Conservation (phyloP, 2,329 filamentous ascomycete genomes). For the Pseudonectria buxi region DNA sequence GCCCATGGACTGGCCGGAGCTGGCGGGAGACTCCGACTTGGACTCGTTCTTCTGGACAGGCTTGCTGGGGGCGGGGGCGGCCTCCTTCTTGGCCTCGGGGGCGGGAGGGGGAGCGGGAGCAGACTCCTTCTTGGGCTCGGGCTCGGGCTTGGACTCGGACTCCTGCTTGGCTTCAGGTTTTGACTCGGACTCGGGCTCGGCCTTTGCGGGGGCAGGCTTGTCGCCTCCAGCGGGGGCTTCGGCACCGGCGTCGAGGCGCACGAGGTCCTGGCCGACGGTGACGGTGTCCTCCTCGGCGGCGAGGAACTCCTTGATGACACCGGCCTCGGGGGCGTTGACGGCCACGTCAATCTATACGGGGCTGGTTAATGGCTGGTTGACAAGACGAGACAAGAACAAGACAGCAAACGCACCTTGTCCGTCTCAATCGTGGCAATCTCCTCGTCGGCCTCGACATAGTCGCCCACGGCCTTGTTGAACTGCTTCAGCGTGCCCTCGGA, state of each 20-base stretch:
- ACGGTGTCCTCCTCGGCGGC: slow-evolving; percentile 94
- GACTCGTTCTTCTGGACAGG: slow-evolving; percentile 22
- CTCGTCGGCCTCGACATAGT: slow-evolving; percentile 91
- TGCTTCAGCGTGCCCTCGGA: slow-evolving; percentile 95
- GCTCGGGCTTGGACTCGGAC: slow-evolving; percentile 26
- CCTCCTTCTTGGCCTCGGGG: slow-evolving; percentile 30
- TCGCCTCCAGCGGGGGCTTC: slow-evolving; percentile 40
- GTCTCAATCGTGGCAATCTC: slow-evolving; percentile 99
- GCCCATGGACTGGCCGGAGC: slow-evolving; percentile 44
- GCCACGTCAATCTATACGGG: slow-evolving; percentile 77
- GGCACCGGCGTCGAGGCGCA: slow-evolving; percentile 79
- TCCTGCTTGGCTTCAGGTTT: slow-evolving; percentile 36
- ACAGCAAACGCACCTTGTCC: slow-evolving; percentile 69
- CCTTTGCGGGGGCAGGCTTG: slow-evolving; percentile 27
- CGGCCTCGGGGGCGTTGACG: slow-evolving; percentile 87
- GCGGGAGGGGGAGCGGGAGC: too few species aligned
- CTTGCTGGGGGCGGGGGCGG: slow-evolving; percentile 19
- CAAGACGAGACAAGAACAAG: not conserved
- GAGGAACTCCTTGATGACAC: slow-evolving; percentile 85
- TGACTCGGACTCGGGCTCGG: slow-evolving; percentile 14
- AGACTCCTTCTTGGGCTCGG: slow-evolving; percentile 29
- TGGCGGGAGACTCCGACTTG: slow-evolving; percentile 13
- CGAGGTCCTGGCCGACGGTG: slow-evolving; percentile 83
- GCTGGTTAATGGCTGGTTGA: slow-evolving; percentile 4
- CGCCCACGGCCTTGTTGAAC: slow-evolving; percentile 86